Evolutionary conservation across 192 early-diverging fungal species (phyloP), one percentile per base, ranked within the genome.

Genomic region (Phlyctochytrium bullatum): DNA sequence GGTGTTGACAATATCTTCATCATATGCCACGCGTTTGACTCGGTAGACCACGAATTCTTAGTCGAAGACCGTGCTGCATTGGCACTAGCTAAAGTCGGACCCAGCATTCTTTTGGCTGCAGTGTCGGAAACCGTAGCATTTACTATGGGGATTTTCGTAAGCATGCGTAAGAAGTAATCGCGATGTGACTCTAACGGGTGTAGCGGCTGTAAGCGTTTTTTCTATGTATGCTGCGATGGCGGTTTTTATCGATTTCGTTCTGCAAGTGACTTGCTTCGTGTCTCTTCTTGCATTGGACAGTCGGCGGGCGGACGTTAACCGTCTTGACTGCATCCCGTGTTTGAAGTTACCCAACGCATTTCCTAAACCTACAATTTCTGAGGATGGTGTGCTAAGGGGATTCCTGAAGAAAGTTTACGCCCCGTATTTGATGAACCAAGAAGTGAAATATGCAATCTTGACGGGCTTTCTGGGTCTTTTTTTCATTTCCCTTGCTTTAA

Each of bases 261-360:
- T 47, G 10, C 40, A 47, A 47, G 40, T 47, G 40, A 47, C 40
- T 47, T 47, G 40, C 40, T 47, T 47, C 40, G 20, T 47, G 40
- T 47, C 40, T 20, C 40, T 47, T 20, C 40, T 47, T 47, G 40
- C 20, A 6, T 20, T 47, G 40, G 40, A 47, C 40, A 47, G 40
- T 47, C 6, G 40, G 20, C 6, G 40, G 40, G 6, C 40, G 40
- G 40, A 47, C 10, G 40, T 20, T 14, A 47, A 47, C 40, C 6
- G 40, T 14, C 6, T 47, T 20, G 40, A 47, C 20, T 47, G 40
- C 40, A 47, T 47, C 20, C 40, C 40, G 40, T 47, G 40, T 20
- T 47, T 47, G 40, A 47, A 47, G 20, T 47, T 47, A 6, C 40
- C 40, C 6, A 47, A 20, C 40, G 40, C 40, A 6, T 47, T 47